Conservation (phyloP, 805 yeast species). For the Candida parachauliodes region DNA sequence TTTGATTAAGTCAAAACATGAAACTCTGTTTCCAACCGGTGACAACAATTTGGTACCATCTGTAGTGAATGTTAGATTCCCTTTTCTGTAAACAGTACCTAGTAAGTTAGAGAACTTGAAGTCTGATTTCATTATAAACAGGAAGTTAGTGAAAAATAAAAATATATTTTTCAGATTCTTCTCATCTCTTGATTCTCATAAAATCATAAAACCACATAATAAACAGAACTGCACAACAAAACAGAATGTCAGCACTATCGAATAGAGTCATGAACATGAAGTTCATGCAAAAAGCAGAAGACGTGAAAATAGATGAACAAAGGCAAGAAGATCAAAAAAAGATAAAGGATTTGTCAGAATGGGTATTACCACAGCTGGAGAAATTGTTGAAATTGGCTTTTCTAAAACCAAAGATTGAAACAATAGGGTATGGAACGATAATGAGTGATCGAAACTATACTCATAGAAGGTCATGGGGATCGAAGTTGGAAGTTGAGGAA, state of each 20-base stretch:
- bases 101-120: constrained; percentile 81
- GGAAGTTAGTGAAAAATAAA: constrained; percentile 1
- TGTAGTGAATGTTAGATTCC: constrained; percentile 80
- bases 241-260: constrained; percentile 36
- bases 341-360: constrained; percentile 49
- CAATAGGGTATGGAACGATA: constrained; percentile 42
- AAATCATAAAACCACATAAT: not conserved
- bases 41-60: constrained; percentile 82
- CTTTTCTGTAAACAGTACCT: constrained; percentile 93
- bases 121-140: constrained; percentile 72
- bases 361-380: constrained; percentile 41
- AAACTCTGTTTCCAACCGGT: constrained; percentile 93
- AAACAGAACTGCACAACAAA: too few relatives aligned
- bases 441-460: constrained; percentile 9
- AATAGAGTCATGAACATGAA: constrained; percentile 83
- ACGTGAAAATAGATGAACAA: constrained; percentile 26
- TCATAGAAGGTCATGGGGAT: constrained; percentile 15
- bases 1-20: constrained; percentile 80
- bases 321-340: constrained; percentile 33
- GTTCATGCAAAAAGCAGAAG: constrained; percentile 45
- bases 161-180: not conserved
- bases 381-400: constrained; percentile 23
- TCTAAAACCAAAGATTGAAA: constrained; percentile 18
- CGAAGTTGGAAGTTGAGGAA: constrained; percentile 6
- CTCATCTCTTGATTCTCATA: constrained; percentile 4